Evolutionary conservation across 164 flowering plant species (phyloP).

Genomic region (Houttuynia cordata): DNA sequence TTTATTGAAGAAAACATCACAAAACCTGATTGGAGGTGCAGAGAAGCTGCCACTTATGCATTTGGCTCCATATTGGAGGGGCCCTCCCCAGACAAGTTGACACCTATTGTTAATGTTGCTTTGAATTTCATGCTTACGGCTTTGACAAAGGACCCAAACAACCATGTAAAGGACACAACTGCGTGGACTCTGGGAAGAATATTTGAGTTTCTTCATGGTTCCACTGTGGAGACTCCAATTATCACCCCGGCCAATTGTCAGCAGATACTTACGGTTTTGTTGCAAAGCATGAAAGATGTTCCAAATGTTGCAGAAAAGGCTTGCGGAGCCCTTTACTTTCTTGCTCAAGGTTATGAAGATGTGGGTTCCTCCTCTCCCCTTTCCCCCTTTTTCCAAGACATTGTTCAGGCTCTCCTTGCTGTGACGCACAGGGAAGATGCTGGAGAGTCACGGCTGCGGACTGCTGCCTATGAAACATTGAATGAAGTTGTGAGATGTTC

Average conservation of each 20-base stretch:
- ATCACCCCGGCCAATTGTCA: constrained; percentile 41
- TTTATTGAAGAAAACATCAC: constrained; percentile 50
- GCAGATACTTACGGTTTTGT: constrained; percentile 36
- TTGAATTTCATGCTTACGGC: constrained; percentile 47
- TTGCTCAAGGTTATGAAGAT: constrained; percentile 60
- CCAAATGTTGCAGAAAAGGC: constrained; percentile 64
- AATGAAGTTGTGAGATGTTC: constrained; percentile 63
- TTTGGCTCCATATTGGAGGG: constrained; percentile 61
- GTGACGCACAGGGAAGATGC: constrained; percentile 54
- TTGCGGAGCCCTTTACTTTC: constrained; percentile 58
- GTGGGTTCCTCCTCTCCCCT: constrained; percentile 27
- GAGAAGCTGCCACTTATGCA: constrained; percentile 63
- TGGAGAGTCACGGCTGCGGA: constrained; percentile 46
- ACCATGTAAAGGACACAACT: constrained; percentile 59
- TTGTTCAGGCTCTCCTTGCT: constrained; percentile 42
- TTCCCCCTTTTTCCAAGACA: constrained; percentile 46
- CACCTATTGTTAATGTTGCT: constrained; percentile 40
- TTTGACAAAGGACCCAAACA: constrained; percentile 42
- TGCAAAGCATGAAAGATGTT: constrained; percentile 57
- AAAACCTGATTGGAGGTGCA: constrained; percentile 59
- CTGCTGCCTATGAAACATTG: constrained; percentile 50
- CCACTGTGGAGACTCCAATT: constrained; percentile 36
- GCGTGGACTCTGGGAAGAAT: constrained; percentile 60
- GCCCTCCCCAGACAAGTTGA: constrained; percentile 46
- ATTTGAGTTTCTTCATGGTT: constrained; percentile 54